A percentile compares a stretch with the other conserved stretches of the same genome.
These are phyloP conservation scores for Puccinia novopanici DNA, from an alignment of 1,284 basidiomycete species.

Conservation along the genomic window DNA sequence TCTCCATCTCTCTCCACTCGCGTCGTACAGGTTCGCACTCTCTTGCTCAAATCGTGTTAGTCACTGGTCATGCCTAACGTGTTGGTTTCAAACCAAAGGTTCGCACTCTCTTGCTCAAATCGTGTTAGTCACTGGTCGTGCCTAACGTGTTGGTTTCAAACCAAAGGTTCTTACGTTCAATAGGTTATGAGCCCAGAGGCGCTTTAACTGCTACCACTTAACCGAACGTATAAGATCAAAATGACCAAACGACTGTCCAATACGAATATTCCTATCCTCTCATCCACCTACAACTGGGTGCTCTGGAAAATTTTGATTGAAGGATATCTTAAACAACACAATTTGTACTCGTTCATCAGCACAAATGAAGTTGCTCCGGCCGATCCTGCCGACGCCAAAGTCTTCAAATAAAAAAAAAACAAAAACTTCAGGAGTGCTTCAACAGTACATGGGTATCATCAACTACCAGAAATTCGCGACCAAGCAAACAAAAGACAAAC, in stretches of 20 bases:
- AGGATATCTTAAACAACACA: background rate
- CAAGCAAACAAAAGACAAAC: background rate
- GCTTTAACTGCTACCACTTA: background rate
- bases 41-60: too few relatives aligned
- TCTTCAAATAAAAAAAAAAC: background rate
- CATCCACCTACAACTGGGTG: too few relatives aligned
- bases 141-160: too few relatives aligned
- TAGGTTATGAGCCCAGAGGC: conserved; percentile 5
- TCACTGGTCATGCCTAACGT: too few relatives aligned
- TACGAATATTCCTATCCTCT: background rate
- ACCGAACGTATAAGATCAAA: background rate
- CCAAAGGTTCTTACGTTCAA: too few relatives aligned
- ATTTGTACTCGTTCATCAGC: background rate
- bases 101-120: too few relatives aligned
- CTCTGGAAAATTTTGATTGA: too few relatives aligned
- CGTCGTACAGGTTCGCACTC: too few relatives aligned
- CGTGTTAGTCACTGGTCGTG: too few relatives aligned
- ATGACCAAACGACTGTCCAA: background rate
- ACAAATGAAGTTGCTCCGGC: background rate
- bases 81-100: too few relatives aligned
- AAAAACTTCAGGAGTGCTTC: background rate
- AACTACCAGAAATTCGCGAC: background rate
- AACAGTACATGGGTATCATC: too few relatives aligned
- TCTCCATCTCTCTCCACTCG: too few relatives aligned
- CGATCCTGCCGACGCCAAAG: background rate